Conservation (phyloP, 441 rosid genomes). For the Pelargonium australe region DNA sequence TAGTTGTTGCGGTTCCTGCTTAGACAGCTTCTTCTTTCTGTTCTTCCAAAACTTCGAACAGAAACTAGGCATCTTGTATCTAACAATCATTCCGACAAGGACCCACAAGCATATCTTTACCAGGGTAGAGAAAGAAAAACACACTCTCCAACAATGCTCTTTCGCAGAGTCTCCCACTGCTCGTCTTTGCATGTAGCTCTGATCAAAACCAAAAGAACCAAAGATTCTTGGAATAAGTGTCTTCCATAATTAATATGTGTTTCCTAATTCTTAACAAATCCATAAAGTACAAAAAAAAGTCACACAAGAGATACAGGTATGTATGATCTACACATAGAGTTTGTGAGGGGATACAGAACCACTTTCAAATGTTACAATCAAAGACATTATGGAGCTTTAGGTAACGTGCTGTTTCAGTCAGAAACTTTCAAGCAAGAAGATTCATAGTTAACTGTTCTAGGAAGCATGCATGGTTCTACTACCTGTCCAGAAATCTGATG, state of each 20-base stretch:
- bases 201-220: constrained; percentile 26
- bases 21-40: constrained; percentile 27
- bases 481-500: constrained; percentile 36
- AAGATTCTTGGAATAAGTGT: constrained; percentile 4
- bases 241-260: too few species aligned
- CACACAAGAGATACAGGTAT: not conserved
- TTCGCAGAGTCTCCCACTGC: constrained; percentile 20
- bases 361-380: too few species aligned
- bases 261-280: too few species aligned
- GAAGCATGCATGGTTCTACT: constrained; percentile 15
- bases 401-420: too few species aligned
- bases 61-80: constrained; percentile 35
- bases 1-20: constrained; percentile 30
- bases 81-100: constrained; percentile 34
- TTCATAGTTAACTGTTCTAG: constrained; percentile 14
- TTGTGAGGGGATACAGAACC: too few species aligned
- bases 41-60: constrained; percentile 29
- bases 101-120: constrained; percentile 50
- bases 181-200: constrained; percentile 35
- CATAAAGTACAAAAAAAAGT: not conserved
- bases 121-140: constrained; percentile 22
- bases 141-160: constrained; percentile 25
- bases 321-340: too few species aligned
- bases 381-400: too few species aligned
- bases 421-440: constrained; percentile 9